These are phyloP conservation scores for Pseudevernia furfuracea DNA, from an alignment of 495 filamentous ascomycete species.

Conservation along the genomic window DNA sequence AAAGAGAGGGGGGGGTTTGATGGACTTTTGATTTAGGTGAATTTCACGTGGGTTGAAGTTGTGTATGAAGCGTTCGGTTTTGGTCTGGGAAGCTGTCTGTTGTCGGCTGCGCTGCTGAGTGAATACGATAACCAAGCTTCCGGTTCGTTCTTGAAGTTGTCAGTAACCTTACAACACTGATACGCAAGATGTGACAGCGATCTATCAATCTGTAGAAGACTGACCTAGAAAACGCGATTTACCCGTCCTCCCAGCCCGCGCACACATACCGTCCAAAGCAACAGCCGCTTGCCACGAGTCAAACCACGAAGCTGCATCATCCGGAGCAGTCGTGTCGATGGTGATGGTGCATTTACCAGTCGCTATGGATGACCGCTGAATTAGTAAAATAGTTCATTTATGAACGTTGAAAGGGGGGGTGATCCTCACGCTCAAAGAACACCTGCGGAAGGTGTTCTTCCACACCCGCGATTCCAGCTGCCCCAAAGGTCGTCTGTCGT, in stretches of 20 bases:
- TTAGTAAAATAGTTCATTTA: not conserved
- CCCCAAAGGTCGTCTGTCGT: not conserved
- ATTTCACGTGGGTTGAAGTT: too few species aligned
- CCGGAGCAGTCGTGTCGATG: not conserved
- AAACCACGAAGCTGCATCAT: not conserved
- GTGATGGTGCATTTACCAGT: not conserved
- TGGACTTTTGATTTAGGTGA: too few species aligned
- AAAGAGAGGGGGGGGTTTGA: too few species aligned
- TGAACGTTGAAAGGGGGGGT: not conserved
- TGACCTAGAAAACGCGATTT: not conserved
- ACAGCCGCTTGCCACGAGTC: not conserved
- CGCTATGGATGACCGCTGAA: not conserved
- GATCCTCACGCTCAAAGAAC: not conserved
- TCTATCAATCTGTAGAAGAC: not conserved
- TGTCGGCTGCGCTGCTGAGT: too few species aligned
- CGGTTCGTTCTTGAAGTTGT: not conserved
- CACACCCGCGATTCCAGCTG: not conserved
- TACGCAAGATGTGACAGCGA: too few species aligned
- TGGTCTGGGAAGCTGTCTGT: too few species aligned
- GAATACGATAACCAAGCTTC: not conserved
- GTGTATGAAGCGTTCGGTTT: too few species aligned
- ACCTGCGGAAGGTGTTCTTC: not conserved
- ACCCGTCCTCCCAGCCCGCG: not conserved
- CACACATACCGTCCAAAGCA: slow-evolving; percentile 6
- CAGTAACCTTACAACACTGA: not conserved